phyloP scores from a whole-genome alignment of 2,329 filamentous ascomycete species.

The Acrocalymma vagum region DNA sequence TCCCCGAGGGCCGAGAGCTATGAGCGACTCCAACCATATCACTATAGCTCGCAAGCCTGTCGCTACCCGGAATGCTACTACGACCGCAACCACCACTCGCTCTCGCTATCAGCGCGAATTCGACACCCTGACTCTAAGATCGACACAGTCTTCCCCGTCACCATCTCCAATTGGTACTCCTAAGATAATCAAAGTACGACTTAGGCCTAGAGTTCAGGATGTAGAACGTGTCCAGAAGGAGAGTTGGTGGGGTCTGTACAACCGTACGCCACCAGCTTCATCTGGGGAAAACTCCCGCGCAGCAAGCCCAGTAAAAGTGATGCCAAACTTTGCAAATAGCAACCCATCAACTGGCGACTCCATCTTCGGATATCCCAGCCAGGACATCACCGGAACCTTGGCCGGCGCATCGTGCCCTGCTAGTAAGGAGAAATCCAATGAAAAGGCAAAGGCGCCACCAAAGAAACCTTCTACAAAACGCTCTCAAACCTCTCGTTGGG shows the following conservation, averaged over 20 bases:
- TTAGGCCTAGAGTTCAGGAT: constrained; percentile 23
- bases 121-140: constrained; percentile 16
- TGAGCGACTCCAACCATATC: constrained; percentile 16
- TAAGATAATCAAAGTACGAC: constrained; percentile 28
- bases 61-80: not conserved
- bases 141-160: constrained; percentile 12
- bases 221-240: constrained; percentile 23
- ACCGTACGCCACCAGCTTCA: constrained; percentile 13
- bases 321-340: constrained; percentile 29
- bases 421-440: constrained; percentile 11
- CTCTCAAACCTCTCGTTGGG: constrained; percentile 25
- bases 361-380: constrained; percentile 30
- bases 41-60: constrained; percentile 23
- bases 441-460: constrained; percentile 11
- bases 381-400: constrained; percentile 18
- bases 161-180: constrained; percentile 10
- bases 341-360: constrained; percentile 28
- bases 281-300: constrained; percentile 21
- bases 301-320: constrained; percentile 28
- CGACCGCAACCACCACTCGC: constrained; percentile 3
- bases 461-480: constrained; percentile 16
- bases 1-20: too few relatives aligned
- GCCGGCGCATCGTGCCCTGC: constrained; percentile 13
- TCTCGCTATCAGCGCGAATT: constrained; percentile 17
- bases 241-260: constrained; percentile 21